Evolutionary conservation across 176 grass and related monocot genomes (phyloP).

Genomic region (Triticum dicoccoides): DNA sequence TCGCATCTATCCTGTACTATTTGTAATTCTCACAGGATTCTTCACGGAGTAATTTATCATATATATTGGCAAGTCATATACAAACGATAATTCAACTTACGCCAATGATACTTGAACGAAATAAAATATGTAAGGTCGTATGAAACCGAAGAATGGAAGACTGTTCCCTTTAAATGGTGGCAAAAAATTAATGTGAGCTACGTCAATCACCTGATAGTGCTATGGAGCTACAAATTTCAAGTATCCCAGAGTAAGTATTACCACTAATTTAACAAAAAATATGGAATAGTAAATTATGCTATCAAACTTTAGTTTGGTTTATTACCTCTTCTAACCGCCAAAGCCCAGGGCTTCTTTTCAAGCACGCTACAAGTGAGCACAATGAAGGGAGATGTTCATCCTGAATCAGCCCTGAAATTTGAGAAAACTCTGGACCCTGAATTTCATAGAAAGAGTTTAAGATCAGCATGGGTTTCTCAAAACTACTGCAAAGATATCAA

Average conservation of each 20-base stretch:
- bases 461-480: constrained; percentile 12
- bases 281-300: background rate
- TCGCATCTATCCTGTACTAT: background rate
- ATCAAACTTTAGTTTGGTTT: background rate
- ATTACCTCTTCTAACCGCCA: constrained; percentile 85
- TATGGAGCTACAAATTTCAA: background rate
- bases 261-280: constrained; percentile 16
- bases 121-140: background rate
- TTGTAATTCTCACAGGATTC: background rate
- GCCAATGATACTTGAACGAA: background rate
- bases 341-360: constrained; percentile 66
- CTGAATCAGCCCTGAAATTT: constrained; percentile 52
- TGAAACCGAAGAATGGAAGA: background rate
- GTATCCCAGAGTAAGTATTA: background rate
- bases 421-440: constrained; percentile 74
- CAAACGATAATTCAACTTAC: background rate
- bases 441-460: constrained; percentile 39
- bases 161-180: background rate
- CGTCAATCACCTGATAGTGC: background rate
- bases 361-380: constrained; percentile 65
- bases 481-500: constrained; percentile 2
- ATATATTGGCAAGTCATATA: background rate
- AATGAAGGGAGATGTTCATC: constrained; percentile 59
- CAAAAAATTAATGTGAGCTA: background rate
- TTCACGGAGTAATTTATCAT: background rate